Percentiles rank a stretch among this genome's conserved stretches.
These are phyloP conservation scores for Hypoxylon trugodes DNA, from an alignment of 495 filamentous ascomycete species.

Conservation along the genomic window DNA sequence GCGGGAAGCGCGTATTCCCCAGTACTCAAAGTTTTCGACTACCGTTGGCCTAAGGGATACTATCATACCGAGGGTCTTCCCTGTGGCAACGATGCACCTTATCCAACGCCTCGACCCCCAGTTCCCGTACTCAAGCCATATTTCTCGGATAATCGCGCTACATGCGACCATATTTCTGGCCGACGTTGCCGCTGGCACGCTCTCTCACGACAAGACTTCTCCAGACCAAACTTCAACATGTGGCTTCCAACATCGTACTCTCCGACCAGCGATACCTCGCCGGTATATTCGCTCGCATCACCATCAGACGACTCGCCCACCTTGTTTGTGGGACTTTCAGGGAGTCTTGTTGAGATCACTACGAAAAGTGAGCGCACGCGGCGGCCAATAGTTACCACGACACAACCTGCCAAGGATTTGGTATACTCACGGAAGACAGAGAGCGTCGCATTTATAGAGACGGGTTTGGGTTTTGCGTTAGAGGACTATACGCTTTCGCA, in stretches of 20 bases:
- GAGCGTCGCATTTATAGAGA: conserved; percentile 20
- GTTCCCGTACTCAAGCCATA: conserved; percentile 25
- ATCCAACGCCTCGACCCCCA: conserved; percentile 44
- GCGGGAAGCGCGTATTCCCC: conserved; percentile 48
- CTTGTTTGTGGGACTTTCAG: conserved; percentile 53
- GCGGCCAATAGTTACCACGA: background rate
- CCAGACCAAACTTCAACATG: conserved; percentile 53
- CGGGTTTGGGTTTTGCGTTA: conserved; percentile 12
- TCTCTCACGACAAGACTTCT: conserved; percentile 50
- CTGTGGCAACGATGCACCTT: conserved; percentile 45
- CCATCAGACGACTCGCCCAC: conserved; percentile 52
- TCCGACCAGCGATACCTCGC: conserved; percentile 23
- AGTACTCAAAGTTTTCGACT: conserved; percentile 58
- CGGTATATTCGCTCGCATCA: conserved; percentile 53
- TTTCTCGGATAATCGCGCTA: conserved; percentile 8
- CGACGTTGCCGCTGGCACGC: conserved; percentile 53
- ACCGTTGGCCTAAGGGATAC: conserved; percentile 55
- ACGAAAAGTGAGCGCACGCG: conserved; percentile 23
- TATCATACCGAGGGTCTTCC: conserved; percentile 53
- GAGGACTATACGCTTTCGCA: conserved; percentile 6
- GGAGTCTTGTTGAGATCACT: conserved; percentile 48
- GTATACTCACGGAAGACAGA: background rate
- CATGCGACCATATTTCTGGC: conserved; percentile 43
- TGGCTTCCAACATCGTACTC: conserved; percentile 43
- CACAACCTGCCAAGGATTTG: background rate